Evolutionary conservation across 768 basidiomycete species (phyloP), one percentile per base, ranked within the genome.

Genomic region (Phylloporus sp.): DNA sequence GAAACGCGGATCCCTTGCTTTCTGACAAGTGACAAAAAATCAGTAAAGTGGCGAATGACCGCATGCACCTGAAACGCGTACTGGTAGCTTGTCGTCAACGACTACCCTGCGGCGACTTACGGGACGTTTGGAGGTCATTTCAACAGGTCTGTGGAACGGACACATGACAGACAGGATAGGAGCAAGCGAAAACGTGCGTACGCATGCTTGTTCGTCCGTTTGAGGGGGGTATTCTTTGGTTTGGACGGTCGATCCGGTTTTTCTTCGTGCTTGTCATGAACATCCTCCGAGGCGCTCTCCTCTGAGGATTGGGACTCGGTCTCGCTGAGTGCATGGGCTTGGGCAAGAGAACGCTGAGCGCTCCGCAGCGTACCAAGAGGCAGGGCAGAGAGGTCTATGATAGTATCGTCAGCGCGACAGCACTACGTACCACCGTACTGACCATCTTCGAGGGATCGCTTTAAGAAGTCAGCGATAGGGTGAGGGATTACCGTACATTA

Each of bases 1-100:
- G 68, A 97, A 97, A 38, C 93, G 80, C 1, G 94, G 93, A 68
- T 97, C 93, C 24, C 92, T 80, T 13, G 82, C 64, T 66, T 83
- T 79, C 91, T 94, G 42, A 46, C 29, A 9, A 20, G n/a, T n/a
- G n/a, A n/a, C n/a, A n/a, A n/a, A n/a, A n/a, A n/a, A n/a, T n/a
- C n/a, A n/a, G 2, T 17, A 55, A 47, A 35, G 38, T 21, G n/a
- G n/a, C n/a, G n/a, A n/a, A n/a, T n/a, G n/a, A n/a, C 33, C 35
- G 23, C 18, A 7, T 28, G 38, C 6, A 32, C 14, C 5, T 32
- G 45, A 49, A 33, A 34, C 41, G 41, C 85, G 47, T 59, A 89
- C 91, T 34, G 75, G 60, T 50, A 81, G 78, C 31, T 77, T 73
- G 13, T 79, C 73, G 54, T 91, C 85, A 5, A 92, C 76, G 0